Conservation (phyloP, 108 stramenopile genomes). For the Cyclotella cryptica region DNA sequence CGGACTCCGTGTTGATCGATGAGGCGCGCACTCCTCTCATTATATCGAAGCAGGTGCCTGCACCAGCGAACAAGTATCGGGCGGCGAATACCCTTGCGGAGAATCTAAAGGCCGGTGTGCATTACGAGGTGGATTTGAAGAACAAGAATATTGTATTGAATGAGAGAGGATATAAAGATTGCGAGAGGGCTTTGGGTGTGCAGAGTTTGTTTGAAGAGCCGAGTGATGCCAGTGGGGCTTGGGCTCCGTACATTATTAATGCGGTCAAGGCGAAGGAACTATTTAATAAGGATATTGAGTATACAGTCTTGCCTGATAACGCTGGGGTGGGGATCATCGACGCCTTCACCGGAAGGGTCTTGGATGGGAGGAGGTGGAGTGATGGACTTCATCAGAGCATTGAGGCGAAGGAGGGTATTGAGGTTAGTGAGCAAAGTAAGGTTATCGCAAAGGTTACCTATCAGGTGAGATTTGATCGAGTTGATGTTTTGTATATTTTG, state of each 20-base stretch:
- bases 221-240: constrained; percentile 76
- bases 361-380: constrained; percentile 95
- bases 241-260: constrained; percentile 91
- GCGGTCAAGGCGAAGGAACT: constrained; percentile 95
- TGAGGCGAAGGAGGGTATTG: constrained; percentile 94
- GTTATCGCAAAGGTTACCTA: constrained; percentile 97
- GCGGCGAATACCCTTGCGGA: constrained; percentile 80
- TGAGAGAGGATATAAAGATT: constrained; percentile 90
- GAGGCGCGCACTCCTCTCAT: constrained; percentile 96
- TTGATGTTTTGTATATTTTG: not conserved
- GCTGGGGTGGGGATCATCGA: constrained; percentile 92
- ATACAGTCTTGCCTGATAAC: constrained; percentile 74
- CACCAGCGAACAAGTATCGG: constrained; percentile 82
- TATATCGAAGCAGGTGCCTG: constrained; percentile 91
- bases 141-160: constrained; percentile 89
- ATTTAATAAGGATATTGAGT: constrained; percentile 90
- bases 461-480: constrained; percentile 65
- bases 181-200: constrained; percentile 87
- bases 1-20: constrained; percentile 97
- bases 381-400: constrained; percentile 97
- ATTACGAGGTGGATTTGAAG: constrained; percentile 94
- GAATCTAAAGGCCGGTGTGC: constrained; percentile 83
- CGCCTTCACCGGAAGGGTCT: constrained; percentile 93
- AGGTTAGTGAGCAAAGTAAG: constrained; percentile 86
- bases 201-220: constrained; percentile 81